Evolutionary conservation across 352 stramenopile species (phyloP).

Genomic region (Phytopythium litorale): DNA sequence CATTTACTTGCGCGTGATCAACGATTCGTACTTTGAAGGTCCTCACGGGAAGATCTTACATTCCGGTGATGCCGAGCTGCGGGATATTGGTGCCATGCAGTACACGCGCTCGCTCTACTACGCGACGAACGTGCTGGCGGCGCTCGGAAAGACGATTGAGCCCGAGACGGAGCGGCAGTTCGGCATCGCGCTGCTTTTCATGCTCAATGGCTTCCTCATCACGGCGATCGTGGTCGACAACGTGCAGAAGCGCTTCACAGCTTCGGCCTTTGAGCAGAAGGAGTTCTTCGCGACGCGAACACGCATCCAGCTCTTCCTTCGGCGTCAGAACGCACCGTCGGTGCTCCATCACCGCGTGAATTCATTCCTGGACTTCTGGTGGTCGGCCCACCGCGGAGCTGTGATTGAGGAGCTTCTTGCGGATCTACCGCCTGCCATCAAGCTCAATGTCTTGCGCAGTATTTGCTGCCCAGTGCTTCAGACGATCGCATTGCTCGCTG

Average conservation of each 20-base stretch:
- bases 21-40: slow-evolving; percentile 14
- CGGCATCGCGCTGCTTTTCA: slow-evolving; percentile 33
- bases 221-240: slow-evolving; percentile 42
- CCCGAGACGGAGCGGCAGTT: slow-evolving; percentile 32
- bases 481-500: slow-evolving; percentile 31
- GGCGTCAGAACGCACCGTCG: slow-evolving; percentile 40
- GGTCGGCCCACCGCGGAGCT: slow-evolving; percentile 51
- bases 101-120: slow-evolving; percentile 43
- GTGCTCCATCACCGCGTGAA: slow-evolving; percentile 48
- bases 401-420: slow-evolving; percentile 39
- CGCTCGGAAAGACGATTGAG: slow-evolving; percentile 39
- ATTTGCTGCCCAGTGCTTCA: slow-evolving; percentile 48
- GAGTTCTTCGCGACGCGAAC: slow-evolving; percentile 49
- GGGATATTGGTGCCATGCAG: slow-evolving; percentile 14
- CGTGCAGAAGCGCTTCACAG: slow-evolving; percentile 51
- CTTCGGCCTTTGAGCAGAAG: slow-evolving; percentile 52
- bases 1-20: slow-evolving; percentile 18
- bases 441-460: slow-evolving; percentile 35
- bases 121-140: slow-evolving; percentile 33
- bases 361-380: slow-evolving; percentile 69
- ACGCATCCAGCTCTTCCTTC: slow-evolving; percentile 50
- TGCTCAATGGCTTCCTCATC: slow-evolving; percentile 43
- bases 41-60: slow-evolving; percentile 8
- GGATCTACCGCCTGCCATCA: slow-evolving; percentile 44
- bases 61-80: slow-evolving; percentile 9